phyloP scores from a whole-genome alignment of 2,329 filamentous ascomycete genomes.

The Diaporthe velutina region DNA sequence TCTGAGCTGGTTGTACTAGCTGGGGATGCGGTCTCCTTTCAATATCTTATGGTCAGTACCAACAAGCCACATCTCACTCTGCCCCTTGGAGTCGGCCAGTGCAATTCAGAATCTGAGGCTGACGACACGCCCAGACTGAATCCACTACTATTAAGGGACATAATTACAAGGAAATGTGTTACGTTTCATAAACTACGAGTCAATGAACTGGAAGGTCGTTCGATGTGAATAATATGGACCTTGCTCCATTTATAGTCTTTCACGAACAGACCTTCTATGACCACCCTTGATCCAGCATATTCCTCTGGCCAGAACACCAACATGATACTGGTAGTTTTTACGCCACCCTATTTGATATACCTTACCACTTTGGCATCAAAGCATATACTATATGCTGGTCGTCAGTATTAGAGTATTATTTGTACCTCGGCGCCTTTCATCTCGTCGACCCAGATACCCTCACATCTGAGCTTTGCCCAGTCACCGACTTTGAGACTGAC shows the following conservation, averaged over 20 bases:
- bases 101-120: background rate
- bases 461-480: background rate
- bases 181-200: background rate
- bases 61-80: background rate
- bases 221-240: background rate
- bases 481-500: background rate
- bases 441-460: background rate
- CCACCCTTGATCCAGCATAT: background rate
- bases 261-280: background rate
- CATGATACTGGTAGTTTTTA: too few relatives aligned
- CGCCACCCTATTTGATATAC: too few relatives aligned
- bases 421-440: too few relatives aligned
- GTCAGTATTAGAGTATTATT: too few relatives aligned
- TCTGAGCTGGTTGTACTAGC: background rate
- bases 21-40: background rate
- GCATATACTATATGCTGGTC: too few relatives aligned
- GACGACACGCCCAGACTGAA: background rate
- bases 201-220: background rate
- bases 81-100: background rate
- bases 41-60: background rate
- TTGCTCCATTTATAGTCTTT: background rate
- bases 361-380: too few relatives aligned
- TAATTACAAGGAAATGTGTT: background rate
- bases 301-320: too few relatives aligned
- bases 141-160: background rate